Evolutionary conservation across 2,329 filamentous ascomycete species (phyloP).

Genomic region (Verticillium tricorpus): DNA sequence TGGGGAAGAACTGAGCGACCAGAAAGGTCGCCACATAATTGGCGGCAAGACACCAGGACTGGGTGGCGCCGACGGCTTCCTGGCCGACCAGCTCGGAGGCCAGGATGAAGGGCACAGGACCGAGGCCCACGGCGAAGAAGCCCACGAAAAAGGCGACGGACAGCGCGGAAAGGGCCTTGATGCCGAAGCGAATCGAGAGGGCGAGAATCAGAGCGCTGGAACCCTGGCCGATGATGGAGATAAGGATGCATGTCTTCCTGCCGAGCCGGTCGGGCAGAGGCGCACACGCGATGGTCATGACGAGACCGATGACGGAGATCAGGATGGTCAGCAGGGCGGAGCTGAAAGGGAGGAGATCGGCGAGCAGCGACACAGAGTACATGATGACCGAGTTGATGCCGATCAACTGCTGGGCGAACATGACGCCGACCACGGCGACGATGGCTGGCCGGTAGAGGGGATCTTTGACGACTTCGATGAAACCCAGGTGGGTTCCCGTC

Average conservation of each 20-base stretch:
- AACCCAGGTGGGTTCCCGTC: constrained; percentile 42
- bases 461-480: constrained; percentile 62
- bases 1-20: constrained; percentile 91
- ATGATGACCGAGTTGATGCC: constrained; percentile 98
- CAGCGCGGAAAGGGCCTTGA: constrained; percentile 73
- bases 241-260: constrained; percentile 77
- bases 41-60: constrained; percentile 80
- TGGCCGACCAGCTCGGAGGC: constrained; percentile 85
- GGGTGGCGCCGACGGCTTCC: constrained; percentile 86
- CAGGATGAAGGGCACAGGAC: constrained; percentile 91
- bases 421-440: constrained; percentile 80
- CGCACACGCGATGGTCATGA: constrained; percentile 76
- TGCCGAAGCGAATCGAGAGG: constrained; percentile 68
- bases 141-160: constrained; percentile 82
- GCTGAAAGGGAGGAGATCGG: constrained; percentile 73
- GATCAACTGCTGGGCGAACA: constrained; percentile 88
- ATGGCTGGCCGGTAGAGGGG: constrained; percentile 67
- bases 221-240: constrained; percentile 83
- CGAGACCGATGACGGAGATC: constrained; percentile 81
- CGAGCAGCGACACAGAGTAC: constrained; percentile 91
- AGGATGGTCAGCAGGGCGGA: constrained; percentile 81
- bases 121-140: constrained; percentile 85
- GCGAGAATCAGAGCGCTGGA: constrained; percentile 72
- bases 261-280: constrained; percentile 84
- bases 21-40: constrained; percentile 91